A percentile compares a stretch with the other conserved stretches of the same genome.
phyloP scores from a whole-genome alignment of 2,329 filamentous ascomycete genomes.

The Fusarium sp. region DNA sequence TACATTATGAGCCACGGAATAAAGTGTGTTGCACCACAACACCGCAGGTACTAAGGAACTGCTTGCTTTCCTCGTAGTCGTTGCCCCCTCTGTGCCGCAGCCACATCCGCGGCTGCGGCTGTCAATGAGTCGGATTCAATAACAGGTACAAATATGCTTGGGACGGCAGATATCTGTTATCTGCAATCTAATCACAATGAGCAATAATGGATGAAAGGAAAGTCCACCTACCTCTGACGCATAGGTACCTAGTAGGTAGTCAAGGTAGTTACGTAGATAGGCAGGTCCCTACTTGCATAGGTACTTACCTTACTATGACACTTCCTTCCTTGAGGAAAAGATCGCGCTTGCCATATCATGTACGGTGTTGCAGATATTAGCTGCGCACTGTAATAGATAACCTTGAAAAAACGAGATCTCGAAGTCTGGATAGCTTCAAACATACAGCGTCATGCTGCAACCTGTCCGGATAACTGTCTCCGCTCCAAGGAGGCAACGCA shows the following conservation, averaged over 20 bases:
- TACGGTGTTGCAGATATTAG: not conserved
- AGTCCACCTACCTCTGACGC: not conserved
- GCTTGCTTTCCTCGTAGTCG: not conserved
- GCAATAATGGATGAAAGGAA: not conserved
- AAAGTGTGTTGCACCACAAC: not conserved
- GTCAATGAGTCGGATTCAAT: not conserved
- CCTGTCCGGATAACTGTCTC: not conserved
- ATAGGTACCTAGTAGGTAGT: not conserved
- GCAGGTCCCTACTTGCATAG: not conserved
- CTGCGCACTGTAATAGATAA: not conserved
- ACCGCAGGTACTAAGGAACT: not conserved
- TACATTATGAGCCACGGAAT: not conserved
- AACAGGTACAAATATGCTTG: not conserved
- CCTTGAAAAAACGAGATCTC: not conserved
- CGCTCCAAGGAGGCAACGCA: not conserved
- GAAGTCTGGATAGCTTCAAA: not conserved
- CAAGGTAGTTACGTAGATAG: not conserved
- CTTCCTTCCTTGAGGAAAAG: not conserved
- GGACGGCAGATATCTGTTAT: not conserved
- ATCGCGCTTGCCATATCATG: not conserved
- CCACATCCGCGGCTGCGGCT: not conserved
- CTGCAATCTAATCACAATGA: not conserved
- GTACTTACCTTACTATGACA: not conserved
- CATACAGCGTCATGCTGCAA: not conserved
- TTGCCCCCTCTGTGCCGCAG: not conserved